Evolutionary conservation across 306 rosid species (phyloP).

Genomic region (Cucurbita ficifolia): DNA sequence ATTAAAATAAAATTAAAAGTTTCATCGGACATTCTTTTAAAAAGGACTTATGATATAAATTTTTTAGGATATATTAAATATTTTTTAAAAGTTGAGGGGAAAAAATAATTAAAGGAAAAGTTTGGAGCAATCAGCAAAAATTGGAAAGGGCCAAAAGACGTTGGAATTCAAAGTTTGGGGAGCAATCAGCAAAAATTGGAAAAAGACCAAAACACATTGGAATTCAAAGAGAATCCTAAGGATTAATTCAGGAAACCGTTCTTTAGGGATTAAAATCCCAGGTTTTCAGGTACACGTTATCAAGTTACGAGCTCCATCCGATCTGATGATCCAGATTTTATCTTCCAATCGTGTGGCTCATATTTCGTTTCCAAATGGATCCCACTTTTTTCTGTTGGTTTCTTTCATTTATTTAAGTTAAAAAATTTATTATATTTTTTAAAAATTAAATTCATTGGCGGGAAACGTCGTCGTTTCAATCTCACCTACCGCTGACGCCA

Average conservation of each 20-base stretch:
- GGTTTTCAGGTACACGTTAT: background rate
- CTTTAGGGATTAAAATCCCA: background rate
- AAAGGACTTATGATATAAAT: no score
- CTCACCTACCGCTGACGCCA: background rate
- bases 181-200: background rate
- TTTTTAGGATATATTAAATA: no score
- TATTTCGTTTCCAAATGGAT: background rate
- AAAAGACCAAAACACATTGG: no score
- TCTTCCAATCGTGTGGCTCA: background rate
- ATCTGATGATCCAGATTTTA: background rate
- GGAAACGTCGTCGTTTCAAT: background rate
- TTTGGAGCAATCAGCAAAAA: background rate
- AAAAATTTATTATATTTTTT: no score
- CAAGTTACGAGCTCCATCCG: background rate
- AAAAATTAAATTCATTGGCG: background rate
- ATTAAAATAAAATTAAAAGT: no score
- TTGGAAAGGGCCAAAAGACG: background rate
- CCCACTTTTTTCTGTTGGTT: background rate
- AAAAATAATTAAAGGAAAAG: background rate
- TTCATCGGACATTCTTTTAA: no score
- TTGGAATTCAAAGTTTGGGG: background rate
- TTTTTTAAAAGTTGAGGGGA: background rate
- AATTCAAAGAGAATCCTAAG: background rate
- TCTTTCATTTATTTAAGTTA: no score
- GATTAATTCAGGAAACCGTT: background rate